phyloP scores from a whole-genome alignment of 371 early-diverging fungal genomes.

The Saksenaea vasiformis region DNA sequence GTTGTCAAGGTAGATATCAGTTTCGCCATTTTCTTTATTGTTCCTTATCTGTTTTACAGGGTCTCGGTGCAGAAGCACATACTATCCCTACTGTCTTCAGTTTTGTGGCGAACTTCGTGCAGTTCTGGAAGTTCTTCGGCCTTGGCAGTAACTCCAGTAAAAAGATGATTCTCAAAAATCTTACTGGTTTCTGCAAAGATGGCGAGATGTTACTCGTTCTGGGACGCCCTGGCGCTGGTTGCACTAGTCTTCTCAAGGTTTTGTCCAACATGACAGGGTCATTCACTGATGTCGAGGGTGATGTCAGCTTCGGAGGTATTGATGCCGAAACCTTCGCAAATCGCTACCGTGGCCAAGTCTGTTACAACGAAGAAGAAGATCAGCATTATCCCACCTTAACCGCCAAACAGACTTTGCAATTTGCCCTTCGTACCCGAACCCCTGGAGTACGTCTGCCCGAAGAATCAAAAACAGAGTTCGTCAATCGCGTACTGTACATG shows the following conservation, averaged over 20 bases:
- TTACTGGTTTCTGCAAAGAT: conserved; percentile 62
- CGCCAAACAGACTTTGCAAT: conserved; percentile 65
- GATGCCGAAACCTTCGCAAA: conserved; percentile 51
- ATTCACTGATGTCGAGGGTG: conserved; percentile 57
- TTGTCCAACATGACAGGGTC: conserved; percentile 63
- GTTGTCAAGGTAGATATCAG: conserved; percentile 26
- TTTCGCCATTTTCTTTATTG: not conserved
- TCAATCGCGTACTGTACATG: conserved; percentile 47
- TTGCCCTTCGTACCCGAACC: conserved; percentile 66
- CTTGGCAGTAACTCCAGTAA: conserved; percentile 15
- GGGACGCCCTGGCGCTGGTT: conserved; percentile 74
- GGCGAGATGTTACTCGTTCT: conserved; percentile 76
- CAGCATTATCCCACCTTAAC: conserved; percentile 70
- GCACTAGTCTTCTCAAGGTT: conserved; percentile 68
- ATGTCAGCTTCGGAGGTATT: conserved; percentile 63
- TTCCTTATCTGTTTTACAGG: conserved; percentile 12
- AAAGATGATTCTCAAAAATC: conserved; percentile 48
- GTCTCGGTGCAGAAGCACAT: conserved; percentile 42
- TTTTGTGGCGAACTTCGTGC: conserved; percentile 8
- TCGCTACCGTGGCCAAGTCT: conserved; percentile 60
- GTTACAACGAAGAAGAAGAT: conserved; percentile 75
- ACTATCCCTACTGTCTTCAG: conserved; percentile 33
- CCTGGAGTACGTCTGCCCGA: conserved; percentile 55
- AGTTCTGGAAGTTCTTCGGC: conserved; percentile 33
- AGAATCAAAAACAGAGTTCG: conserved; percentile 44